Conservation (phyloP, 345 rosid genomes). For the Eucalyptus tenuipes region DNA sequence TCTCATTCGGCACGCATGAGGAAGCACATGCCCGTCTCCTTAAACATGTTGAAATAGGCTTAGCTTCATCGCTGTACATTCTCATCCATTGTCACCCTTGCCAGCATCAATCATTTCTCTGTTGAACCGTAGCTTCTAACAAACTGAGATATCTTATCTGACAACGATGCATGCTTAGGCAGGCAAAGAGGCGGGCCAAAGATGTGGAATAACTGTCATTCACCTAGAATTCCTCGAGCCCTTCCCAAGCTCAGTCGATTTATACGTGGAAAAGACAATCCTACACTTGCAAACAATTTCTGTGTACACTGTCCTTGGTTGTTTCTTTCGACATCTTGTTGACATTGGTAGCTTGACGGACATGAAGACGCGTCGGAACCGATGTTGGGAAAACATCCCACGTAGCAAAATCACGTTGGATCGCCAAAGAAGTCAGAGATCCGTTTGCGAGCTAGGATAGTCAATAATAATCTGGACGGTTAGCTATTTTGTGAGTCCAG, state of each 20-base stretch:
- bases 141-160: not conserved
- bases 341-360: not conserved
- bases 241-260: not conserved
- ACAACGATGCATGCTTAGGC: not conserved
- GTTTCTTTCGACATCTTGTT: not conserved
- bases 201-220: not conserved
- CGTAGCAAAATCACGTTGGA: not conserved
- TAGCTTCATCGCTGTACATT: not conserved
- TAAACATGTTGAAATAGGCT: not conserved
- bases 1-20: not conserved
- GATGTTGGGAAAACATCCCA: not conserved
- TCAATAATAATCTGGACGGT: not conserved
- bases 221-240: not conserved
- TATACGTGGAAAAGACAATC: not conserved
- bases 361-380: not conserved
- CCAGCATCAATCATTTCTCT: not conserved
- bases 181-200: not conserved
- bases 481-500: not conserved
- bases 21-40: not conserved
- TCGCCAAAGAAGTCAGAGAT: not conserved
- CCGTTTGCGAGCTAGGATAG: not conserved
- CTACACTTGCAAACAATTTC: not conserved
- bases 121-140: not conserved
- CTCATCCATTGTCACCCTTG: not conserved
- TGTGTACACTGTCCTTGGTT: not conserved